These are phyloP conservation scores for Zopfia rhizophila DNA, from an alignment of 2,329 filamentous ascomycete species.

Conservation along the genomic window DNA sequence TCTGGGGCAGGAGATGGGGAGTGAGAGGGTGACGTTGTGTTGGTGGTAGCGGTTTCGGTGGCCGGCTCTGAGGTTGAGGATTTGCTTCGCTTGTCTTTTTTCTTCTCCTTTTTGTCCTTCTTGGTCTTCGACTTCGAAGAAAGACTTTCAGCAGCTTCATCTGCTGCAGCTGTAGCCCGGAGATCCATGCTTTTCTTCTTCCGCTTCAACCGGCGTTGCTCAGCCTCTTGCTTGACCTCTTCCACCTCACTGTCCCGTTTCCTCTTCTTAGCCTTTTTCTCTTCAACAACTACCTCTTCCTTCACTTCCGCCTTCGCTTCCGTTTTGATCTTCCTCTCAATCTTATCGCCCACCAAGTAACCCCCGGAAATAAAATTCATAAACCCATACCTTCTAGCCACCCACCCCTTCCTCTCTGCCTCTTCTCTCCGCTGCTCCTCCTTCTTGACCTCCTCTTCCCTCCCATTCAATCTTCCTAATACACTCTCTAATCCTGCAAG, in stretches of 20 bases:
- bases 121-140: conserved; percentile 29
- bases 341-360: conserved; percentile 70
- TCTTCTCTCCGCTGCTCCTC: conserved; percentile 76
- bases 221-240: conserved; percentile 46
- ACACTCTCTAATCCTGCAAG: conserved; percentile 88
- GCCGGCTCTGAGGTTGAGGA: conserved; percentile 25
- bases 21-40: conserved; percentile 16
- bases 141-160: conserved; percentile 23
- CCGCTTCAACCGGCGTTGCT: conserved; percentile 45
- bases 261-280: conserved; percentile 44
- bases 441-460: conserved; percentile 76
- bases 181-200: conserved; percentile 51
- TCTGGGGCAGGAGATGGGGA: conserved; percentile 30
- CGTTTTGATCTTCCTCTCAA: conserved; percentile 61
- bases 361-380: conserved; percentile 93
- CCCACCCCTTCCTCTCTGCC: conserved; percentile 76
- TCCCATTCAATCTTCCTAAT: conserved; percentile 89
- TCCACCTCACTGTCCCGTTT: conserved; percentile 41
- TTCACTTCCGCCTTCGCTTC: conserved; percentile 39
- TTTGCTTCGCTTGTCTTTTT: conserved; percentile 35
- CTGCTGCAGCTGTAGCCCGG: conserved; percentile 38
- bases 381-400: conserved; percentile 78
- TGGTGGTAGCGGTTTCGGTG: conserved; percentile 29
- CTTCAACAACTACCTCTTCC: conserved; percentile 46
- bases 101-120: conserved; percentile 49